Evolutionary conservation across 768 basidiomycete species (phyloP).

Genomic region (Auricularia sp.): DNA sequence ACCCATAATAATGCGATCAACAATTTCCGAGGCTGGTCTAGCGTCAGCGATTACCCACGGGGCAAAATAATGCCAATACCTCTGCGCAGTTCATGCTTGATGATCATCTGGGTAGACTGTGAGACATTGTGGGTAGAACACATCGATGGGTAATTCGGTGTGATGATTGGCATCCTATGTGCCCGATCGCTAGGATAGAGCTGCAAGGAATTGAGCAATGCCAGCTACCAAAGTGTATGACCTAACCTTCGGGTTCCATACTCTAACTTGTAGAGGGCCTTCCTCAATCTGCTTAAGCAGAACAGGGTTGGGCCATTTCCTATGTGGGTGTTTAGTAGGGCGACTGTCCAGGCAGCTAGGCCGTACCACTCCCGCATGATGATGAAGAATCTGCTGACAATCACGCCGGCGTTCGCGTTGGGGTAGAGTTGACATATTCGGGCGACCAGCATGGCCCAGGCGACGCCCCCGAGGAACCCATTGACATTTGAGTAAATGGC

Average conservation of each 20-base stretch:
- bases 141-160: constrained; percentile 98
- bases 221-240: background rate
- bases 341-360: background rate
- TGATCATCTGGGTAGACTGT: constrained; percentile 88
- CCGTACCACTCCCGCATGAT: constrained; percentile 95
- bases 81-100: constrained; percentile 91
- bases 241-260: constrained; percentile 94
- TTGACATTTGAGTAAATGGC: constrained; percentile 98
- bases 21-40: constrained; percentile 72
- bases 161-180: constrained; percentile 99
- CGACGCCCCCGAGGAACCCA: constrained; percentile 95
- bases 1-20: constrained; percentile 82
- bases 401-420: constrained; percentile 85
- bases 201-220: constrained; percentile 27
- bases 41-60: background rate
- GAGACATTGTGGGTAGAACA: constrained; percentile 98
- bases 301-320: constrained; percentile 99
- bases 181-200: constrained; percentile 84
- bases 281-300: constrained; percentile 94
- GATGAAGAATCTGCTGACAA: constrained; percentile 96
- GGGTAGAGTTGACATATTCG: constrained; percentile 98
- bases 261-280: constrained; percentile 82
- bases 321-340: constrained; percentile 22
- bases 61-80: constrained; percentile 33
- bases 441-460: constrained; percentile 98